Evolutionary conservation across 768 basidiomycete species (phyloP).

Genomic region (Lentinula sp.): DNA sequence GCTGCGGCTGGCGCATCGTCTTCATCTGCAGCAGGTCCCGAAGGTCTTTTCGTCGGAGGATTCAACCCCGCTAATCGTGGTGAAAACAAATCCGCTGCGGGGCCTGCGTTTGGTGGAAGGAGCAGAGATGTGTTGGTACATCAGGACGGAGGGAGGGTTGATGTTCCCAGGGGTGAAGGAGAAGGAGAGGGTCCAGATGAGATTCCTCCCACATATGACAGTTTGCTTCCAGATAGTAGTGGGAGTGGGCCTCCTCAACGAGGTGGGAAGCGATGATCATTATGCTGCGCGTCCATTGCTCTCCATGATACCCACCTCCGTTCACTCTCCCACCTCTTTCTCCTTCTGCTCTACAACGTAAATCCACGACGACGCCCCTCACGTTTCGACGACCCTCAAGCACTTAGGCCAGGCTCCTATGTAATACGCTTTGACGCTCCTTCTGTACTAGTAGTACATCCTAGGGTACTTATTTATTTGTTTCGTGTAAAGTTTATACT

Average conservation of each 20-base stretch:
- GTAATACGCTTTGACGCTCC: too few species aligned
- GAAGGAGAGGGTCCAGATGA: slow-evolving; percentile 1
- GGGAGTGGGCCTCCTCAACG: not conserved
- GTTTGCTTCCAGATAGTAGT: not conserved
- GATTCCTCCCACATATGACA: slow-evolving; percentile 1
- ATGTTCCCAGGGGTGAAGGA: not conserved
- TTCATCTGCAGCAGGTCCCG: not conserved
- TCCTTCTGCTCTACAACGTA: too few species aligned
- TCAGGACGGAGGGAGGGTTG: not conserved
- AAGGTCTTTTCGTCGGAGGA: not conserved
- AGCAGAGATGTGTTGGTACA: not conserved
- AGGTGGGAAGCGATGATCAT: not conserved
- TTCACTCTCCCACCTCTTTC: too few species aligned
- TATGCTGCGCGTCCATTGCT: too few species aligned
- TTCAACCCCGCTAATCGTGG: not conserved
- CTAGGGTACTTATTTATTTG: too few species aligned
- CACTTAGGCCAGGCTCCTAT: too few species aligned
- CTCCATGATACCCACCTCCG: too few species aligned
- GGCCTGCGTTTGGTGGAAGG: not conserved
- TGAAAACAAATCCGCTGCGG: not conserved
- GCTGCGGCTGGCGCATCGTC: not conserved
- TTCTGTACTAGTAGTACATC: too few species aligned
- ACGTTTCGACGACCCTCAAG: too few species aligned
- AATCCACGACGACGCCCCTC: too few species aligned
- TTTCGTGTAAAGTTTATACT: too few species aligned